Evolutionary conservation across 345 rosid species (phyloP).

Genomic region (Hevea brasiliensis): DNA sequence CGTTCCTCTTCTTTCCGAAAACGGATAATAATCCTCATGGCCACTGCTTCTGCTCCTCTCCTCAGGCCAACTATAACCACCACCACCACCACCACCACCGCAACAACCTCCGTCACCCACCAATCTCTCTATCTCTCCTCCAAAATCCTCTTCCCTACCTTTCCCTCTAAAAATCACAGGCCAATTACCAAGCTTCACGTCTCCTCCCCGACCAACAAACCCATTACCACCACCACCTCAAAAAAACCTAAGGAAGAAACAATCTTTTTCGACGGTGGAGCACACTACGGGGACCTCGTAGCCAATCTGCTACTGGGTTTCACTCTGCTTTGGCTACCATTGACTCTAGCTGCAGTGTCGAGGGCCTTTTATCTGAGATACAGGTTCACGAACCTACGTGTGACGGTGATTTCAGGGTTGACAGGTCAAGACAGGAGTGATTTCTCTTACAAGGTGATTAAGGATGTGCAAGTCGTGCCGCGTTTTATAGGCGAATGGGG

Average conservation of each 20-base stretch:
- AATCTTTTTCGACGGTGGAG: conserved; percentile 83
- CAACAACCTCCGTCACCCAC: conserved; percentile 23
- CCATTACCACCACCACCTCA: conserved; percentile 28
- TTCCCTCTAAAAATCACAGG: conserved; percentile 23
- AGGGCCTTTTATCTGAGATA: conserved; percentile 78
- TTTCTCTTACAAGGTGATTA: conserved; percentile 84
- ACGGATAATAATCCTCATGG: conserved; percentile 37
- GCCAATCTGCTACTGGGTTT: conserved; percentile 81
- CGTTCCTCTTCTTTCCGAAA: background rate
- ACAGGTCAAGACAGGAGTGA: conserved; percentile 84
- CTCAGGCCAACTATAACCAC: conserved; percentile 30
- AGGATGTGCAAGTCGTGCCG: conserved; percentile 91
- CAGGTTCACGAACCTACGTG: conserved; percentile 90
- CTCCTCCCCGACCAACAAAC: conserved; percentile 52
- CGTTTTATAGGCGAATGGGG: conserved; percentile 96
- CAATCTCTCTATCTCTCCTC: conserved; percentile 21
- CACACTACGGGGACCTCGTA: conserved; percentile 88
- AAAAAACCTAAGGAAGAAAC: conserved; percentile 57
- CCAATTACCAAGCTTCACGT: conserved; percentile 45
- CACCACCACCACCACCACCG: conserved; percentile 16
- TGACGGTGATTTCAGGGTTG: conserved; percentile 85
- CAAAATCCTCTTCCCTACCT: conserved; percentile 23
- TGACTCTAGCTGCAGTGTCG: conserved; percentile 86
- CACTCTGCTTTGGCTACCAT: conserved; percentile 86
- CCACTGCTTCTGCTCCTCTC: conserved; percentile 30